These are phyloP conservation scores for Leccinum longicurvipes DNA, from an alignment of 768 basidiomycete species.

Conservation along the genomic window DNA sequence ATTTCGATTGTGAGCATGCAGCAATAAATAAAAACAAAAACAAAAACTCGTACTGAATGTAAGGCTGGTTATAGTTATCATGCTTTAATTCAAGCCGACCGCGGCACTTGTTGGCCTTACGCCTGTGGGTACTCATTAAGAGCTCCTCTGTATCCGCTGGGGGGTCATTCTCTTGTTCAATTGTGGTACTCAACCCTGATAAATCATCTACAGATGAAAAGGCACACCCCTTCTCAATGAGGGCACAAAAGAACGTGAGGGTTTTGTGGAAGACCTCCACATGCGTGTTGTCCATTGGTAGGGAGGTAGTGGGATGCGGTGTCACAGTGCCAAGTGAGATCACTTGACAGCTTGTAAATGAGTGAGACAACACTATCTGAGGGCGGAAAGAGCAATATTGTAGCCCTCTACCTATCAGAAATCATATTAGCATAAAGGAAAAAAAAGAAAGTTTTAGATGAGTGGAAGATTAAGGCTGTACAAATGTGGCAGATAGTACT, in stretches of 20 bases:
- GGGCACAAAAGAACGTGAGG: neutral
- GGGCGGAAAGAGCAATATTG: neutral
- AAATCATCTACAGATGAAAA: neutral
- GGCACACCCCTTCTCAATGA: neutral
- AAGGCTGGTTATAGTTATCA: neutral
- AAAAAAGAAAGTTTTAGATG: constrained; percentile 30
- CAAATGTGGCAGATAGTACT: constrained; percentile 50
- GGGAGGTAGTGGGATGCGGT: neutral
- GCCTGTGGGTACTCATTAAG: no score
- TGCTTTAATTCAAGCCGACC: neutral
- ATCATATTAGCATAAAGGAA: no score
- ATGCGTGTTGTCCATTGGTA: neutral
- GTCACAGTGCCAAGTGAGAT: neutral
- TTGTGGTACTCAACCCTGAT: neutral
- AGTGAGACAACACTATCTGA: accelerated
- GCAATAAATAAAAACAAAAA: neutral
- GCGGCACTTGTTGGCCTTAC: neutral
- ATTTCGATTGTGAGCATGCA: neutral
- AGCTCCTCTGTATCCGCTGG: neutral
- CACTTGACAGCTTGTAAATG: neutral
- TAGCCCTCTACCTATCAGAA: neutral
- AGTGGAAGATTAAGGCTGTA: constrained; percentile 37
- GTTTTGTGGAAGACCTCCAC: constrained; percentile 3
- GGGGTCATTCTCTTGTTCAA: neutral
- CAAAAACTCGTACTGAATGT: neutral